These are phyloP conservation scores for Rhodosporidiobolus sp. DNA, from an alignment of 768 basidiomycete species.

Conservation along the genomic window DNA sequence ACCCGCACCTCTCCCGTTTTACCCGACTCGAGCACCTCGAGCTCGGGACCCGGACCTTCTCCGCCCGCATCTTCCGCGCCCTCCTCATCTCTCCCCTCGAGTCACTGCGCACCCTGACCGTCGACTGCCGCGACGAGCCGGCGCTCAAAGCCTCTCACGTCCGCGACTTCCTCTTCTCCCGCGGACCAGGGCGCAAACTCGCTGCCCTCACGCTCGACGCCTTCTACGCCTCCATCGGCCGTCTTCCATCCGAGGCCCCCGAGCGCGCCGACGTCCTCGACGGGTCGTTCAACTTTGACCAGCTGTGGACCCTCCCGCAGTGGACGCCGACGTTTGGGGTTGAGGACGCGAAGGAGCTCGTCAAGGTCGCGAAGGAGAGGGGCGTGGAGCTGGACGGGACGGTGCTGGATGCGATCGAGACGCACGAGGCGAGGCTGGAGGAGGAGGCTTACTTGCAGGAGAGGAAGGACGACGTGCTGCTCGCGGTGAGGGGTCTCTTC, in stretches of 20 bases:
- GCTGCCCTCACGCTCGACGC: not conserved
- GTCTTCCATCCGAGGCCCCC: not conserved
- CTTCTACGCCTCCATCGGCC: not conserved
- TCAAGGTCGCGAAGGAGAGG: not conserved
- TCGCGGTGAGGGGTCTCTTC: not conserved
- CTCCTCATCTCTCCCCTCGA: too few relatives aligned
- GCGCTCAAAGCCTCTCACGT: not conserved
- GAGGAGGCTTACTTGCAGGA: conserved; percentile 6
- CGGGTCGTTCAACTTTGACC: not conserved
- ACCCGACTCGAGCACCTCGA: not conserved
- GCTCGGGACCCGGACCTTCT: not conserved
- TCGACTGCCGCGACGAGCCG: not conserved
- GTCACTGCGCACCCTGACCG: too few relatives aligned
- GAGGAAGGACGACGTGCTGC: not conserved
- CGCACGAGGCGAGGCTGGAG: not conserved
- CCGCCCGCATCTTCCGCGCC: not conserved
- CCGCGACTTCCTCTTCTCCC: not conserved
- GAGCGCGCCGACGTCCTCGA: not conserved
- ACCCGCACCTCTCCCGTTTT: not conserved
- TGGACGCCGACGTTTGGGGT: not conserved
- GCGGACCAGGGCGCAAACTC: not conserved
- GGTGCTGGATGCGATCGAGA: not conserved
- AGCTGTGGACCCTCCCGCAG: not conserved
- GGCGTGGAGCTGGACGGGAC: not conserved
- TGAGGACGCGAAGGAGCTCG: conserved; percentile 3